These are phyloP conservation scores for Fusarium sororula DNA, from an alignment of 2,329 filamentous ascomycete species.

Conservation along the genomic window DNA sequence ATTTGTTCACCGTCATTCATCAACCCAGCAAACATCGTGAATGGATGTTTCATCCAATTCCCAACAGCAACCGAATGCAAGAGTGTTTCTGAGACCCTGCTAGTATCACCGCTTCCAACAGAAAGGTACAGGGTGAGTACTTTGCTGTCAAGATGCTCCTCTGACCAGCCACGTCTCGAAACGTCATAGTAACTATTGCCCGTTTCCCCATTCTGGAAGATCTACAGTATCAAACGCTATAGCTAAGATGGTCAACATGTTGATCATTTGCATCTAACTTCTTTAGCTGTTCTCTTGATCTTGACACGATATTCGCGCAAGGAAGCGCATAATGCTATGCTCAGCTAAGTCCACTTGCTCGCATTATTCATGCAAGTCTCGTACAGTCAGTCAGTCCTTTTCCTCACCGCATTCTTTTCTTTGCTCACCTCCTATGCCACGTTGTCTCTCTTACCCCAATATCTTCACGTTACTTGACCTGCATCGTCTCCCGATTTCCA, in stretches of 20 bases:
- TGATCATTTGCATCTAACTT: not conserved
- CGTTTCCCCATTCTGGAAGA: slow-evolving; percentile 10
- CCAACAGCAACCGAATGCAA: slow-evolving; percentile 15
- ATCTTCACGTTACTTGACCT: slow-evolving; percentile 23
- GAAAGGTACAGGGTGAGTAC: slow-evolving; percentile 17
- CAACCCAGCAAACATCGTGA: not conserved
- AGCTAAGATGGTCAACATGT: not conserved
- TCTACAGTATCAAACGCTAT: slow-evolving; percentile 12
- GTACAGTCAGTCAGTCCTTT: slow-evolving; percentile 2
- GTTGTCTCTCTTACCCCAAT: slow-evolving; percentile 21
- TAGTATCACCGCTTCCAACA: slow-evolving; percentile 16
- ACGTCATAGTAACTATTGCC: not conserved
- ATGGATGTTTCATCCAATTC: not conserved
- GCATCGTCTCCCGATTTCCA: not conserved
- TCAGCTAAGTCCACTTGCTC: not conserved
- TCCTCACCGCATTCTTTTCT: slow-evolving; percentile 35
- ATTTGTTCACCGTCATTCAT: slow-evolving; percentile 28
- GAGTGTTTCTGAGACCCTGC: slow-evolving; percentile 19
- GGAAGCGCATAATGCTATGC: not conserved
- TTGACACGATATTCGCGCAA: not conserved
- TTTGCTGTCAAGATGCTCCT: not conserved
- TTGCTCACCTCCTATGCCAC: not conserved
- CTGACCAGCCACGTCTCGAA: not conserved
- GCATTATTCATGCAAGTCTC: slow-evolving; percentile 22
- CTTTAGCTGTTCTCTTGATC: not conserved